Evolutionary conservation across 2,329 filamentous ascomycete genomes (phyloP), one percentile per base, ranked within the genome.

Genomic region (Botrytis fragariae): DNA sequence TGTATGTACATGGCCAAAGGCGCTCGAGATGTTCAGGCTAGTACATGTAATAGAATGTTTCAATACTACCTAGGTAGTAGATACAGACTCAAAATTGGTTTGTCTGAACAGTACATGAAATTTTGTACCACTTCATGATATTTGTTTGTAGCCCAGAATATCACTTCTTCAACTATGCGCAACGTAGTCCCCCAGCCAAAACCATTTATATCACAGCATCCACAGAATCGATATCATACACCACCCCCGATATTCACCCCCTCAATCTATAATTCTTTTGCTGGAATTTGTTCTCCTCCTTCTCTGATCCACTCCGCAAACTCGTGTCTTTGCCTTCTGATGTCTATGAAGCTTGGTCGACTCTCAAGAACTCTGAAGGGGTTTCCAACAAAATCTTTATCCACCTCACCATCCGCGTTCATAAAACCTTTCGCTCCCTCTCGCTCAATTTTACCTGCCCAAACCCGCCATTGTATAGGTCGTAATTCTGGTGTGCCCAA

Each of bases 381-480:
- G 80, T 97, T 97, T 25, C 92, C 92, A 20, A 88, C 84, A 76
- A 87, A 92, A 75, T 91, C 89, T 81, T 89, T 91, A 79, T 93
- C 90, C 51, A 92, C 89, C 79, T 92, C 87, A 42, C 91, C 90
- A 74, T 86, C 84, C 77, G 84, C 85, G 77, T 86, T 83, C 74
- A 86, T 82, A 79, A 90, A 89, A 44, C 88, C 86, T 74, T 87
- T 84, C 79, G 87, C 82, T 77, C 92, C 92, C 83, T 96, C 87
- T 75, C 92, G 86, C 86, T 97, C 93, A 81, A 98, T 87, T 85
- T 95, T 90, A 71, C 93, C 92, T 18, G 93, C 92, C 92, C 93
- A 96, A 42, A 90, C 89, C 72, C 89, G 88, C 91, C 92, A 94
- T 82, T 91, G 88, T 78, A 98, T 95, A 4, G 96, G 96, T 81